Evolutionary conservation across 768 basidiomycete species (phyloP).

Genomic region (Lenzites betulinus): DNA sequence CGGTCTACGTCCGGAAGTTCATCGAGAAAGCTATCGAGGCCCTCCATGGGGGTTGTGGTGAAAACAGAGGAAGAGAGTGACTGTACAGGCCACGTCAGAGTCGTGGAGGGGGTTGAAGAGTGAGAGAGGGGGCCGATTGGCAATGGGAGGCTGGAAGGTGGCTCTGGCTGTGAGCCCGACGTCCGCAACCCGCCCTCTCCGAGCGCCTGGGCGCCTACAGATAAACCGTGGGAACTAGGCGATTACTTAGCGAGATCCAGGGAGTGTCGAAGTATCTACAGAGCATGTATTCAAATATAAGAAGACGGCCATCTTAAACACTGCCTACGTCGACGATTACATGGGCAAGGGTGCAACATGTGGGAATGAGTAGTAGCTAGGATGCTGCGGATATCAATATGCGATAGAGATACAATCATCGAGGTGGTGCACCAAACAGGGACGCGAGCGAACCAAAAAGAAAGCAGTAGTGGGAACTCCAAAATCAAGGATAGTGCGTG

Average conservation of each 20-base stretch:
- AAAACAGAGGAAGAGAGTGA: background rate
- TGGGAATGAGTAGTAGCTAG: conserved; percentile 21
- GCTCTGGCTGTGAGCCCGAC: conserved; percentile 3
- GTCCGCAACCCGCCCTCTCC: background rate
- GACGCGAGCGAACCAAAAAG: conserved; percentile 10
- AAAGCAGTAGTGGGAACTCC: background rate
- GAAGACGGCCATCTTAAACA: conserved; percentile 14
- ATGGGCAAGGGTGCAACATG: conserved; percentile 25
- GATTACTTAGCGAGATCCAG: background rate
- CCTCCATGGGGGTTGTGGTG: conserved; percentile 12
- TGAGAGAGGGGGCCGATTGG: conserved; percentile 4
- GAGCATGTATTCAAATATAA: conserved; percentile 13
- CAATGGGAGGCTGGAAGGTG: conserved; percentile 10
- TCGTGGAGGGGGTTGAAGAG: background rate
- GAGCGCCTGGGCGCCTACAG: background rate
- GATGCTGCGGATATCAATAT: conserved; percentile 23
- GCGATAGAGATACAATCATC: conserved; percentile 25
- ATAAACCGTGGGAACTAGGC: background rate
- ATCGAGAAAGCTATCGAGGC: conserved; percentile 27
- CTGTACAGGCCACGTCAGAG: background rate
- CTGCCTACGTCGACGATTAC: conserved; percentile 23
- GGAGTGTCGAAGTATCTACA: conserved; percentile 6
- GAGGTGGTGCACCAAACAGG: conserved; percentile 18
- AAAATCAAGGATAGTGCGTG: background rate
- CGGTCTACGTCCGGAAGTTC: conserved; percentile 44